Evolutionary conservation across 331 rosid species (phyloP), one percentile per base, ranked within the genome.

Genomic region (Malus hybrid): DNA sequence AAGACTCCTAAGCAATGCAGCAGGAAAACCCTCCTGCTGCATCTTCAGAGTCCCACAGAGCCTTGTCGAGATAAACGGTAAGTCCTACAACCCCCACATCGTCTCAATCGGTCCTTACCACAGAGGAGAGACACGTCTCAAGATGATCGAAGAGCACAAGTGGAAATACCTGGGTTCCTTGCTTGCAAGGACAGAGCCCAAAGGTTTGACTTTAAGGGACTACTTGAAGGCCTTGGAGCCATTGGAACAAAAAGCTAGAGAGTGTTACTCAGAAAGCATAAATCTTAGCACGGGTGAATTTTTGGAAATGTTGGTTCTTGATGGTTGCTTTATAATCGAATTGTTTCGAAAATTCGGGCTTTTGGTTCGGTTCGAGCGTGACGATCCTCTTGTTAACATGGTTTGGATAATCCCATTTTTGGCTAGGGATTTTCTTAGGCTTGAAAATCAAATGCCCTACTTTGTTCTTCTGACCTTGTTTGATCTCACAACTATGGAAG

Each of bases 71-170:
- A 77, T 66, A 6, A 85, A 88, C 69, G 84, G 90, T 29, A 83
- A 81, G 70, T 70, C 83, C 10, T 91, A 86, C 83, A 78, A 80
- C 22, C 92, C 93, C 46, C 87, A 84, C 1, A 86, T 91, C 14
- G 89, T 84, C 19, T 88, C 93, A 32, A 84, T 88, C 56, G 96
- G 96, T 0, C 93, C 96, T 2, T 87, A 73, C 80, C 83, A 87
- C 83, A 82, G 42, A 6, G 81, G 74, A 69, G 81, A 87, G 42
- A 76, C 89, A 5, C 83, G 80, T 2, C 76, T 87, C 46, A 80
- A 76, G 77, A 89, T 91, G 92, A 87, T 89, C 60, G 85, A 91
- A 32, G 93, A 89, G 74, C 90, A 87, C 75, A 89, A 91, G 65
- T 87, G 89, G 88, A 84, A 76, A 5, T 89, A 89, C 46, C 81